Base-by-base conservation (phyloP, 2,329 filamentous ascomycete species). In the Lizonia empirigonia region DNA sequence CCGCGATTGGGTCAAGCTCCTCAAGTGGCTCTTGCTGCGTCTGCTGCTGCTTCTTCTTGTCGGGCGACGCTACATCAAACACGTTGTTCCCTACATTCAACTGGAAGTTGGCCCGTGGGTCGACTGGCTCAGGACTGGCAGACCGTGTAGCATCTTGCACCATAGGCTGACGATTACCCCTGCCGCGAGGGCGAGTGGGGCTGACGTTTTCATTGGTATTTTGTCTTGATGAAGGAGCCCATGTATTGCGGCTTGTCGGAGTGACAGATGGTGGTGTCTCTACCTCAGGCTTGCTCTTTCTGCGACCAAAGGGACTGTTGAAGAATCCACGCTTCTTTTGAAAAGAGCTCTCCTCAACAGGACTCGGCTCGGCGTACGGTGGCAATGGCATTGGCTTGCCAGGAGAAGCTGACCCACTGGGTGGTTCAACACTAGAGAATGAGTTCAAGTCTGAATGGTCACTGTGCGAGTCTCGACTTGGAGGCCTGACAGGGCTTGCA, bases 31-130 rank as follows among this genome's bases (percentile, higher is more conserved):
- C 60, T 8, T 71, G 63, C 38, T 62, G 27, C 8, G 13, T 63
- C 19, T 78, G 34, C 73, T 80, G 35, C 56, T 67, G 41, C 80
- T 81, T 58, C 80, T 82, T 72, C 32, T 71, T 71, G 53, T 93
- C 89, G 0, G 90, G 87, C 7, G 88, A 88, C 10, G 89, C 88
- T 8, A 99, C 93, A 49, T 96, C 87, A 65, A 99, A 96, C 9
- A 99, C 91, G 64, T 99, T 99, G 64, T 95, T 91, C 7, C 94
- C 94, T 46, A 99, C 85, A 65, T 97, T 97, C 22, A 99, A 81
- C 55, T 96, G 93, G 64, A 97, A 86, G 70, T 89, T 96, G 30
- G 93, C 91, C 56, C 94, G 87, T 48, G 93, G 92, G 68, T 97
- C 94, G 29, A 94, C 92, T 3, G 90, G 91, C 64, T 91, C 95